Base-by-base conservation (phyloP, 306 rosid genomes). In the Pyrus bretschneideri region DNA sequence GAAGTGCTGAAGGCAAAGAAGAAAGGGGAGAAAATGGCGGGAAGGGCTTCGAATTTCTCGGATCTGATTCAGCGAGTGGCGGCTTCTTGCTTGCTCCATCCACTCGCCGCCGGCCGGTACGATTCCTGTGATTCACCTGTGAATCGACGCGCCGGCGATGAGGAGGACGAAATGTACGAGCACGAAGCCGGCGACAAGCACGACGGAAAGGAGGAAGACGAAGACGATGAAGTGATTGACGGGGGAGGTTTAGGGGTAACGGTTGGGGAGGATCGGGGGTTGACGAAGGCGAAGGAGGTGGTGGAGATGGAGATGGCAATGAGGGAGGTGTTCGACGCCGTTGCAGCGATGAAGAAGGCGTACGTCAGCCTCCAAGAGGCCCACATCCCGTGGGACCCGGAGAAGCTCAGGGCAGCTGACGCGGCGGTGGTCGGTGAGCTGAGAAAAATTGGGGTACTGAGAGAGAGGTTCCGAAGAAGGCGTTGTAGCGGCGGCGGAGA, bases 11-110 rank as follows among this genome's bases (percentile, higher is more conserved):
- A 66, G 72, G 77, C 72, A 78, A 79, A 68, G 79, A 83, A 77
- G 74, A 74, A 73, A 67, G 83, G 19, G 74, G 77, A 83, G 79
- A 78, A 76, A 80, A 95, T 95, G 99, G 86, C 91, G 25, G 79
- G 88, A 82, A 95, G 87, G 85, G 97, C 88, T 4, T 86, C 92
- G 3, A 95, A 90, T 81, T 90, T 95, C 88, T 81, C 99, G 80
- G 88, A 92, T 92, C 93, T 95, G 86, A 91, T 95, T 86, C 99
- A 95, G 78, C 80, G 99, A 75, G 93, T 95, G 78, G 79, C 97
- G 0, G 97, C 97, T 3, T 89, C 95, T 14, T 95, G 99, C 83
- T 84, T 95, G 80, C 96, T 95, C 21, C 96, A 95, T 65, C 99
- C 99, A 6, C 97, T 95, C 33, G 89, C 86, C 61, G 78, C 80